A percentile compares a stretch with the other conserved stretches of the same genome.
Evolutionary conservation across 2,329 filamentous ascomycete genomes (phyloP).

Genomic region (Plectosphaerella sp.): DNA sequence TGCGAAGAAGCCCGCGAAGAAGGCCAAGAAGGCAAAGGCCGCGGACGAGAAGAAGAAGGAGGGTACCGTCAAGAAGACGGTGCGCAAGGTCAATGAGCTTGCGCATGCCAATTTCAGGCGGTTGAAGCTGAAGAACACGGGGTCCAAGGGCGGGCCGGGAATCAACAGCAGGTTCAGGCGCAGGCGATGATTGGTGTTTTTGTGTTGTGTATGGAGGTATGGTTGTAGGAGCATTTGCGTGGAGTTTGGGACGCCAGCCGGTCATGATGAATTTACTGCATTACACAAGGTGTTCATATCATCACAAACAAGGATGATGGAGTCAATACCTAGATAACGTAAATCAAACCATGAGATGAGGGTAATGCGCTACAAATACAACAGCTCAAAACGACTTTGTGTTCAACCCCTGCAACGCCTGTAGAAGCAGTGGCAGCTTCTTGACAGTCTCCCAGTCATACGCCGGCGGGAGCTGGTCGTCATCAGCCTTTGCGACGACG

Average conservation of each 20-base stretch:
- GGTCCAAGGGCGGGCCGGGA: slow-evolving; percentile 57
- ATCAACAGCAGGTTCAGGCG: slow-evolving; percentile 55
- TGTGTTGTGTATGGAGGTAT: no score
- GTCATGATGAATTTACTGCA: no score
- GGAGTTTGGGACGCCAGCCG: no score
- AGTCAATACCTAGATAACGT: no score
- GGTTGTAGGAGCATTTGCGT: no score
- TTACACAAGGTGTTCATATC: no score
- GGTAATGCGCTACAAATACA: neutral
- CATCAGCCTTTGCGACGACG: neutral
- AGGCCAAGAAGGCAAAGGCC: slow-evolving; percentile 20
- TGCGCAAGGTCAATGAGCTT: slow-evolving; percentile 58
- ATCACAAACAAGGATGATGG: no score
- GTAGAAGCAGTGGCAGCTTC: neutral
- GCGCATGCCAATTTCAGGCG: slow-evolving; percentile 64
- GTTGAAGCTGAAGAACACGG: slow-evolving; percentile 58
- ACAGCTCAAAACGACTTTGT: neutral
- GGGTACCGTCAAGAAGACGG: slow-evolving; percentile 44
- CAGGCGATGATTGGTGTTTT: slow-evolving; percentile 23
- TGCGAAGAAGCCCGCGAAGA: slow-evolving; percentile 18
- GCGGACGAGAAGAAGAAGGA: slow-evolving; percentile 25
- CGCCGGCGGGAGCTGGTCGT: neutral
- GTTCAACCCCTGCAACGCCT: slow-evolving; percentile 3
- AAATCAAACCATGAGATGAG: no score
- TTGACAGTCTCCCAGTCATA: slow-evolving; percentile 3